Evolutionary conservation across 2,329 filamentous ascomycete genomes (phyloP), one percentile per base, ranked within the genome.

Genomic region (Cladophialophora chaetospira): DNA sequence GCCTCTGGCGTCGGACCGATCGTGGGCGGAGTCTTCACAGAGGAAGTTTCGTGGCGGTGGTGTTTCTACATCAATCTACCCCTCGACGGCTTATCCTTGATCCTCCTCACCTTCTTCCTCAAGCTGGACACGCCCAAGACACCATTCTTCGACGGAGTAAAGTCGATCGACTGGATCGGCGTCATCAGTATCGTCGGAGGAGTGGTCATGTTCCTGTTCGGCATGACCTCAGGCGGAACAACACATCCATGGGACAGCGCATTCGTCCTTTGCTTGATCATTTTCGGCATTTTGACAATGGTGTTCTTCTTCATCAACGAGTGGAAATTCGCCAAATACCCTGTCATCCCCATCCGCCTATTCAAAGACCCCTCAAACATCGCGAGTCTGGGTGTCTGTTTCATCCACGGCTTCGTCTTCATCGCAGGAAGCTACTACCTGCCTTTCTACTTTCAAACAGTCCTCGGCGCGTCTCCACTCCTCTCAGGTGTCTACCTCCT

Each of bases 401-500:
- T 91, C 73, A 80, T 83, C 60, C 89, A 96, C 70, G 87, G 87
- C 42, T 82, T 87, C 64, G 84, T 88, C 62, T 93, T 93, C 76
- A 91, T 93, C 67, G 83, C 87, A 0, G 84, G 83, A 26, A 84
- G 82, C 60, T 95, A 93, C 77, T 95, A 88, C 74, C 78, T 95
- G 3, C 90, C 90, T 0, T 79, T 96, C 2, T 96, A 95, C 76
- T 93, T 91, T 73, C 90, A 95, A 73, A 82, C 86, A 49, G 85
- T 89, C 49, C 78, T 89, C 40, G 81, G 87, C 47, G 84, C 84
- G 2, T 79, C 81, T 0, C 87, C 89, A 0, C 81, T 92, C 31
- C 75, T 88, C 26, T 88, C 85, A 1, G 90, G 90, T 47, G 84
- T 92, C 46, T 90, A 90, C 67, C 71, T 91, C 13, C 78, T 94